Evolutionary conservation across 1,139 yeast genomes (phyloP).

Genomic region (Yamadazyma buinensis): DNA sequence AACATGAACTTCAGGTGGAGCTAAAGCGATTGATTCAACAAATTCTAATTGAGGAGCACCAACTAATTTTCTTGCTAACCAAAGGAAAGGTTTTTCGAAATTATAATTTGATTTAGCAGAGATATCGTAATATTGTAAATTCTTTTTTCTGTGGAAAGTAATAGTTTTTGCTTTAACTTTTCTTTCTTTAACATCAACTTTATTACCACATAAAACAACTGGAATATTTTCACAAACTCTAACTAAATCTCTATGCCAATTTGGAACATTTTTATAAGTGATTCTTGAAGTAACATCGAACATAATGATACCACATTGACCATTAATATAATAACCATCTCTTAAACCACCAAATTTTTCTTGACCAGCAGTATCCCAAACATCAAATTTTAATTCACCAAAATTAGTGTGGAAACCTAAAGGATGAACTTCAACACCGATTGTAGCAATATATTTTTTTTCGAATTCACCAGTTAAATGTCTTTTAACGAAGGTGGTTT

Average conservation of each 20-base stretch:
- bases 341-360: slow-evolving; percentile 99
- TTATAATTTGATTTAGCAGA: slow-evolving; percentile 99
- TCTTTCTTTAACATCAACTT: slow-evolving; percentile 99
- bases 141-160: slow-evolving; percentile 99
- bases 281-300: slow-evolving; percentile 99
- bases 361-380: slow-evolving; percentile 99
- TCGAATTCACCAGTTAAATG: slow-evolving; percentile 99
- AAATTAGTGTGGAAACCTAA: slow-evolving; percentile 97
- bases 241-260: slow-evolving; percentile 99
- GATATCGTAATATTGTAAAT: slow-evolving; percentile 98
- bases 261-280: slow-evolving; percentile 99
- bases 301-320: slow-evolving; percentile 99
- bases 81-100: slow-evolving; percentile 99
- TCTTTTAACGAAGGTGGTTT: slow-evolving; percentile 99
- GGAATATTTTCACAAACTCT: slow-evolving; percentile 99
- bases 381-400: slow-evolving; percentile 98
- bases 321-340: slow-evolving; percentile 99
- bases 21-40: slow-evolving; percentile 98
- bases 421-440: slow-evolving; percentile 99
- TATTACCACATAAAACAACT: slow-evolving; percentile 98
- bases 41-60: slow-evolving; percentile 98
- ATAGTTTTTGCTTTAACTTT: slow-evolving; percentile 99
- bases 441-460: slow-evolving; percentile 97
- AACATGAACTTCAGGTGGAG: slow-evolving; percentile 99
- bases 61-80: slow-evolving; percentile 99